Conservation (phyloP, 1,139 yeast genomes). For the Magnusiomyces paraingens region DNA sequence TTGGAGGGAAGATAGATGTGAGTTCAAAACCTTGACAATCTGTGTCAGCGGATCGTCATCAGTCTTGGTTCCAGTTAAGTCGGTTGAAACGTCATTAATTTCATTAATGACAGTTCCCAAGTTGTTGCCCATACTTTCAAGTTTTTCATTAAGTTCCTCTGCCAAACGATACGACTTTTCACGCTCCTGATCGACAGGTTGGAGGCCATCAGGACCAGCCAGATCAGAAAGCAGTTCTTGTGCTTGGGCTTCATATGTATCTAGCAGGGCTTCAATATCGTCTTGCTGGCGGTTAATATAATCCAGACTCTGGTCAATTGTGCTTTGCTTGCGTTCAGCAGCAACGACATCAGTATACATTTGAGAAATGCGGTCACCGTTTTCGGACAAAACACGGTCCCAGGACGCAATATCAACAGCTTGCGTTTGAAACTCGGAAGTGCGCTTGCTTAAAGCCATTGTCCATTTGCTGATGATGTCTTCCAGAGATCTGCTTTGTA, state of each 20-base stretch:
- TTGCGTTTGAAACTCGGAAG: constrained; percentile 69
- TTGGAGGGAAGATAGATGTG: constrained; percentile 83
- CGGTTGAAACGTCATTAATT: constrained; percentile 79
- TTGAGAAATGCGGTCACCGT: constrained; percentile 78
- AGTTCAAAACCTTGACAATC: constrained; percentile 73
- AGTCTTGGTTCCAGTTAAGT: constrained; percentile 43
- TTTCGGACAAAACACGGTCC: constrained; percentile 78
- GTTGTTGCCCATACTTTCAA: constrained; percentile 70
- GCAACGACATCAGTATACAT: constrained; percentile 70
- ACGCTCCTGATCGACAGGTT: constrained; percentile 70
- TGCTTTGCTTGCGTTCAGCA: constrained; percentile 80
- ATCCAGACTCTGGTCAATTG: constrained; percentile 78
- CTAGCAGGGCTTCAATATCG: constrained; percentile 75
- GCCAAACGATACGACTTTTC: constrained; percentile 88
- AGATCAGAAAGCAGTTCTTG: constrained; percentile 39
- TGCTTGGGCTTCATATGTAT: constrained; percentile 81
- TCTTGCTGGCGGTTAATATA: constrained; percentile 91
- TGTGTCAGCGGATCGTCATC: constrained; percentile 45
- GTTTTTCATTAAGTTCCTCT: constrained; percentile 73
- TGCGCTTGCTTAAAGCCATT: constrained; percentile 65
- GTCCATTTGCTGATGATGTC: constrained; percentile 94
- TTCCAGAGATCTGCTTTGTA: constrained; percentile 87
- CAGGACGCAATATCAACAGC: constrained; percentile 70
- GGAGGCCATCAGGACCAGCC: constrained; percentile 34
- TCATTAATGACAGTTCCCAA: constrained; percentile 73